phyloP scores from a whole-genome alignment of 805 yeast genomes.

The Huiozyma naganishii region DNA sequence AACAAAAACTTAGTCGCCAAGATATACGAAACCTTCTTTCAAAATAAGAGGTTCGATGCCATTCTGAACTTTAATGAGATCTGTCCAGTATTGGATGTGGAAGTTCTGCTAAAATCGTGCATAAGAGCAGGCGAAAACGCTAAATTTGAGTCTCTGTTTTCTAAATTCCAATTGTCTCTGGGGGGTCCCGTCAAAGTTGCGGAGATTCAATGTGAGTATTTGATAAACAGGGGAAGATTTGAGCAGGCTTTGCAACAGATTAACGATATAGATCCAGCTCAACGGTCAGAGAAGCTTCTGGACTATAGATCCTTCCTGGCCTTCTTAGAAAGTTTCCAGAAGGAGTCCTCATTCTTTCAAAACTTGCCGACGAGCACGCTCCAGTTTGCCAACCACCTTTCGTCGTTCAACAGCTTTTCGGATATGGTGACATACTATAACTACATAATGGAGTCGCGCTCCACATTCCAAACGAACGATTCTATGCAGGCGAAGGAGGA shows the following conservation, averaged over 20 bases:
- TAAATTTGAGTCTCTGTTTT: constrained; percentile 10
- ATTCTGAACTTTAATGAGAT: constrained; percentile 16
- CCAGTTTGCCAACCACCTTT: constrained; percentile 22
- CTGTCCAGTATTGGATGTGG: constrained; percentile 19
- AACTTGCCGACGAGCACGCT: constrained; percentile 7
- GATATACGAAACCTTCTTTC: constrained; percentile 15
- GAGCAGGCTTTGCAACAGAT: constrained; percentile 16
- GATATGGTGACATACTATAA: constrained; percentile 13
- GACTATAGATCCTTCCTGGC: background rate
- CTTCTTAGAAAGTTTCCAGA: background rate
- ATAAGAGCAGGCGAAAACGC: constrained; percentile 18
- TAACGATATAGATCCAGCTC: background rate
- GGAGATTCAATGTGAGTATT: constrained; percentile 16
- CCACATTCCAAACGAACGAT: background rate
- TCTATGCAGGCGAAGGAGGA: background rate
- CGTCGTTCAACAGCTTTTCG: constrained; percentile 10
- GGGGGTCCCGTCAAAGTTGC: constrained; percentile 2
- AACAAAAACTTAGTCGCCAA: constrained; percentile 14
- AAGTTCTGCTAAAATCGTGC: constrained; percentile 17
- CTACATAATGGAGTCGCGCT: background rate
- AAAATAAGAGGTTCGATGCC: constrained; percentile 7
- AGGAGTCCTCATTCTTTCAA: no score
- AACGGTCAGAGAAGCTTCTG: background rate
- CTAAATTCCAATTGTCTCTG: constrained; percentile 11
- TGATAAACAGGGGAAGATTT: constrained; percentile 11